Percentiles rank a stretch among this genome's conserved stretches.
Conservation (phyloP, 371 early-diverging fungal species). For the Lichtheimia corymbifera region DNA sequence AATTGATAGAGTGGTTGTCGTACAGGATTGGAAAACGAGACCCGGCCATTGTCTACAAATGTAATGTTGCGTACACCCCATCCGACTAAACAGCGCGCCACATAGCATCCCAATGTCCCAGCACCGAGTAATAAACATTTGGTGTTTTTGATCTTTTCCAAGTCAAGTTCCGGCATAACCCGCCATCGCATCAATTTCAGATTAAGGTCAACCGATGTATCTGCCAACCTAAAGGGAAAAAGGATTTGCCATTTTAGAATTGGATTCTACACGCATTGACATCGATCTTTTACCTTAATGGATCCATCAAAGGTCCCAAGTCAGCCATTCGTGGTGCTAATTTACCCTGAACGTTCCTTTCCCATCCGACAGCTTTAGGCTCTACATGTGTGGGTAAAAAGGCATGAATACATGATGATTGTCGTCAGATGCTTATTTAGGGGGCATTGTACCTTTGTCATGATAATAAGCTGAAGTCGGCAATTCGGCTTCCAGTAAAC, state of each 20-base stretch:
- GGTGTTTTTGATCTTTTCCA: slow-evolving; percentile 75
- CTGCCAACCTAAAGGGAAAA: slow-evolving; percentile 62
- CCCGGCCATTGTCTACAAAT: slow-evolving; percentile 90
- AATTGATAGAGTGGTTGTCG: slow-evolving; percentile 93
- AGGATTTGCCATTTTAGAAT: slow-evolving; percentile 3
- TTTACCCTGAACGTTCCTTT: slow-evolving; percentile 79
- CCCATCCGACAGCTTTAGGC: slow-evolving; percentile 88
- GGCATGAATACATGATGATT: no score
- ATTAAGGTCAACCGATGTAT: slow-evolving; percentile 90
- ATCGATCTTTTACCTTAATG: slow-evolving; percentile 45
- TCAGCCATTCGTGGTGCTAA: slow-evolving; percentile 84
- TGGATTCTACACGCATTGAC: not conserved
- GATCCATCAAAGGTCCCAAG: slow-evolving; percentile 86
- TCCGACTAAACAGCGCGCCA: slow-evolving; percentile 80
- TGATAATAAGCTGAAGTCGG: slow-evolving; percentile 11
- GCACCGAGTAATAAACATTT: slow-evolving; percentile 89
- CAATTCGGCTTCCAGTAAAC: slow-evolving; percentile 21
- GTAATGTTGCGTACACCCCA: slow-evolving; percentile 95
- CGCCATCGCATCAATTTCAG: slow-evolving; percentile 97
- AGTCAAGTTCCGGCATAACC: slow-evolving; percentile 78
- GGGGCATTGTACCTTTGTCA: no score
- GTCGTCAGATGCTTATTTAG: no score
- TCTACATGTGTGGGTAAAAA: slow-evolving; percentile 11
- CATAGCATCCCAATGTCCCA: slow-evolving; percentile 96
- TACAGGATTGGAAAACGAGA: slow-evolving; percentile 94